A percentile compares a stretch with the other conserved stretches of the same genome.
Conservation (phyloP, 2,329 filamentous ascomycete species). For the Corynespora cassiicola region DNA sequence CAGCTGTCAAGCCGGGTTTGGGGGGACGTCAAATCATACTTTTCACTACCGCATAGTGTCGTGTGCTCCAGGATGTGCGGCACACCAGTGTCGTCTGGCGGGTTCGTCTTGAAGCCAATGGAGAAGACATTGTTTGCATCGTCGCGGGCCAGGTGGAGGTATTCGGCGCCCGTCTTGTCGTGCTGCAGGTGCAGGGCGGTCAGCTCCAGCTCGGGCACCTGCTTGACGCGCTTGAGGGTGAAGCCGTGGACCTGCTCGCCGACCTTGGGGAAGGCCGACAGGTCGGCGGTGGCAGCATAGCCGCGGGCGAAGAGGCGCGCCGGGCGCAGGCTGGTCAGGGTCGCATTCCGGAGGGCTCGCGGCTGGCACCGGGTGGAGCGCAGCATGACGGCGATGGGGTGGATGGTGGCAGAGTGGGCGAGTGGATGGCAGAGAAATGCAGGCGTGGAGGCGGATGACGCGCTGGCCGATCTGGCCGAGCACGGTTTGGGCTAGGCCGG, state of each 20-base stretch:
- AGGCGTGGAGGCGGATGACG: conserved; percentile 5
- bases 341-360: conserved; percentile 18
- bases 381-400: conserved; percentile 39
- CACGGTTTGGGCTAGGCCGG: too few species aligned
- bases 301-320: conserved; percentile 24
- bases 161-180: conserved; percentile 94
- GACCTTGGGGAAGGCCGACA: conserved; percentile 75
- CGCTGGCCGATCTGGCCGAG: neutral
- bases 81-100: conserved; percentile 92
- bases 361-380: conserved; percentile 40
- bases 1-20: conserved; percentile 5
- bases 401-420: conserved; percentile 7
- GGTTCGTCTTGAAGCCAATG: conserved; percentile 99
- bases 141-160: conserved; percentile 91
- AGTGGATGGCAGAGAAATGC: conserved; percentile 17
- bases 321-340: conserved; percentile 16
- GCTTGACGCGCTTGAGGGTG: conserved; percentile 85
- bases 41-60: conserved; percentile 92
- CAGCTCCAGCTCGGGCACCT: conserved; percentile 91
- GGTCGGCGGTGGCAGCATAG: conserved; percentile 74
- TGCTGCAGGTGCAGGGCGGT: conserved; percentile 90
- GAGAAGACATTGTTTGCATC: conserved; percentile 99
- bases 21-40: conserved; percentile 59
- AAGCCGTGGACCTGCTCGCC: conserved; percentile 94
- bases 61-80: conserved; percentile 98